phyloP scores from a whole-genome alignment of 345 rosid genomes.

The Erucastrum elatum region DNA sequence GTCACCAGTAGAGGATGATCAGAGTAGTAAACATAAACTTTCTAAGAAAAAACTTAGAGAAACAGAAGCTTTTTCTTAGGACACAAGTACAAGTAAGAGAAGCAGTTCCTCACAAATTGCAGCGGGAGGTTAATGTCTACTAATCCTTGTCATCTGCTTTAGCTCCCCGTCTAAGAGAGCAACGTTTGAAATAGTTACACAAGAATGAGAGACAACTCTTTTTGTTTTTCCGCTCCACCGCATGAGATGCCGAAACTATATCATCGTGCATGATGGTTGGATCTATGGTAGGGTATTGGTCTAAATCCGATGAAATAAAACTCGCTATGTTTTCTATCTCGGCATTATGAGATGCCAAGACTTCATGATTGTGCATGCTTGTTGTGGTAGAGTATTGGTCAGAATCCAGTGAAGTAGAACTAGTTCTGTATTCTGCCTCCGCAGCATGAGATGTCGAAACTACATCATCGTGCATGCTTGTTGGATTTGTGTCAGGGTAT shows the following conservation, averaged over 20 bases:
- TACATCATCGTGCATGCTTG: not conserved
- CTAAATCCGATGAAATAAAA: not conserved
- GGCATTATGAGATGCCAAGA: not conserved
- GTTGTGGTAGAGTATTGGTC: not conserved
- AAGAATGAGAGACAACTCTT: not conserved
- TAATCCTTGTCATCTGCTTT: not conserved
- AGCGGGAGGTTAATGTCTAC: not conserved
- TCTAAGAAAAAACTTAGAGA: no score
- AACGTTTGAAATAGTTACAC: not conserved
- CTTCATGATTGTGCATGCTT: not conserved
- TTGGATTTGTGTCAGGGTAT: not conserved
- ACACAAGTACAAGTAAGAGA: not conserved
- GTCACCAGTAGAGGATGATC: not conserved
- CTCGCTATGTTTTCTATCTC: not conserved
- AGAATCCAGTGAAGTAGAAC: not conserved
- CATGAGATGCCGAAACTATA: not conserved
- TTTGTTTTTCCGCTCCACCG: not conserved
- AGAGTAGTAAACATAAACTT: no score
- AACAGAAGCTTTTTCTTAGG: not conserved
- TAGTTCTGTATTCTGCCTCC: not conserved
- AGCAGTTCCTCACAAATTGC: not conserved
- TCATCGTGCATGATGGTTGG: not conserved
- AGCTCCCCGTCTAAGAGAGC: not conserved
- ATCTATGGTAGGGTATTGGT: not conserved
- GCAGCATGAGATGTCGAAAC: not conserved